Percentiles rank a stretch among this genome's conserved stretches.
These are phyloP conservation scores for Epicoccum sorghinum DNA, from an alignment of 2,329 filamentous ascomycete species.

Conservation along the genomic window DNA sequence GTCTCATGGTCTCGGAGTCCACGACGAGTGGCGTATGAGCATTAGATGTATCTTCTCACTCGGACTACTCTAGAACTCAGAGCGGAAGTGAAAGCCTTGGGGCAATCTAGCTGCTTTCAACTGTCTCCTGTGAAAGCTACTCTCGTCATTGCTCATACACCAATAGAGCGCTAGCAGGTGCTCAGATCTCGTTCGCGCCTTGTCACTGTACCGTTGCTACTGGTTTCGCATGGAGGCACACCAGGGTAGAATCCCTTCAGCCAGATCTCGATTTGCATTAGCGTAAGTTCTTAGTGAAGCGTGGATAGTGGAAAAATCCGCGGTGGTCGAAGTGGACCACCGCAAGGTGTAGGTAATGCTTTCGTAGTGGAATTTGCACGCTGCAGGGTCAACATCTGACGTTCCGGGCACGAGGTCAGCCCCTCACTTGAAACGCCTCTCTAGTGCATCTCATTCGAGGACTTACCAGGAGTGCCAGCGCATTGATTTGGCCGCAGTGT, in stretches of 20 bases:
- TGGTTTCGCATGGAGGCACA: neutral
- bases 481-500: constrained; percentile 16
- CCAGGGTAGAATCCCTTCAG: too few relatives aligned
- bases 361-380: constrained; percentile 12
- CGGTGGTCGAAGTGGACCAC: constrained; percentile 4
- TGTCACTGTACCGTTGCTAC: neutral
- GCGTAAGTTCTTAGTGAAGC: too few relatives aligned
- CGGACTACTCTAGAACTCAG: too few relatives aligned
- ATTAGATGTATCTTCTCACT: neutral
- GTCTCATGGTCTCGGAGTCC: constrained; percentile 10
- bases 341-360: constrained; percentile 2
- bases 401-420: constrained; percentile 1
- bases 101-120: too few relatives aligned
- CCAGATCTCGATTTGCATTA: too few relatives aligned
- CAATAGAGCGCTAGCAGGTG: neutral
- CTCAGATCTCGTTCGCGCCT: neutral
- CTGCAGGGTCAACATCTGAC: constrained; percentile 14
- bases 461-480: constrained; percentile 20
- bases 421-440: constrained; percentile 10
- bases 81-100: too few relatives aligned
- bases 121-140: neutral
- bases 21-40: constrained; percentile 14
- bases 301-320: neutral
- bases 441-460: constrained; percentile 19
- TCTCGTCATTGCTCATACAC: neutral